phyloP scores from a whole-genome alignment of 495 filamentous ascomycete genomes.

The Podospora comata region DNA sequence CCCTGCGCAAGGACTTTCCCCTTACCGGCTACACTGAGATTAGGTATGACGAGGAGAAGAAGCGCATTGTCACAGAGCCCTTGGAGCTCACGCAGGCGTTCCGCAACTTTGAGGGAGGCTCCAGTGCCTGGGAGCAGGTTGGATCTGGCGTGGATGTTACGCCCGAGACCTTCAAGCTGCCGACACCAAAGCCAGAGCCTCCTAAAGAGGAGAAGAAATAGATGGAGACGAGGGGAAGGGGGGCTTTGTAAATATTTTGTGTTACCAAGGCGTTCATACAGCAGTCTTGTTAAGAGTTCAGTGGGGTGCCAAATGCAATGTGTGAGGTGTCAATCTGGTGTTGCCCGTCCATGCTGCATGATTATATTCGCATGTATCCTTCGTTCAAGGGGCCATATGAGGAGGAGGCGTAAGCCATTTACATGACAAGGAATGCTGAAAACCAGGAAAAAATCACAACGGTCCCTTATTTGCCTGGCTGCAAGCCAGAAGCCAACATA shows the following conservation, averaged over 20 bases:
- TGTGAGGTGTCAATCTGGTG: too few relatives aligned
- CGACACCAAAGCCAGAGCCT: constrained; percentile 90
- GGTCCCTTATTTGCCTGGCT: too few relatives aligned
- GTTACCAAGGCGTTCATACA: constrained; percentile 19
- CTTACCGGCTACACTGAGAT: constrained; percentile 98
- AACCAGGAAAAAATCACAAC: too few relatives aligned
- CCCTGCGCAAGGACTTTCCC: constrained; percentile 95
- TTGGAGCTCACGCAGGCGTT: constrained; percentile 98
- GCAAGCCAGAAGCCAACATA: too few relatives aligned
- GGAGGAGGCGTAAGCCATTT: too few relatives aligned
- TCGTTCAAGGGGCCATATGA: too few relatives aligned
- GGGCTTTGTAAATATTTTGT: constrained; percentile 28
- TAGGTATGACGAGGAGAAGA: constrained; percentile 98
- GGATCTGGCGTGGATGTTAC: constrained; percentile 74
- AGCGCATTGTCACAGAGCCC: constrained; percentile 96
- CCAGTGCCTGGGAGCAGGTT: constrained; percentile 83
- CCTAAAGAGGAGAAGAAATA: constrained; percentile 95
- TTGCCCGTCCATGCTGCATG: too few relatives aligned
- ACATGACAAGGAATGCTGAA: too few relatives aligned
- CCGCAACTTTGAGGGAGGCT: constrained; percentile 93
- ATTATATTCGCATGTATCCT: too few relatives aligned
- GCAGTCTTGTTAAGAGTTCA: background rate
- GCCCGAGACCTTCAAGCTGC: constrained; percentile 90
- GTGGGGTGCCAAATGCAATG: background rate
- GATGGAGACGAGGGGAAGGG: background rate